Base-by-base conservation (phyloP, 2,329 filamentous ascomycete species). In the Macrophomina tecta region DNA sequence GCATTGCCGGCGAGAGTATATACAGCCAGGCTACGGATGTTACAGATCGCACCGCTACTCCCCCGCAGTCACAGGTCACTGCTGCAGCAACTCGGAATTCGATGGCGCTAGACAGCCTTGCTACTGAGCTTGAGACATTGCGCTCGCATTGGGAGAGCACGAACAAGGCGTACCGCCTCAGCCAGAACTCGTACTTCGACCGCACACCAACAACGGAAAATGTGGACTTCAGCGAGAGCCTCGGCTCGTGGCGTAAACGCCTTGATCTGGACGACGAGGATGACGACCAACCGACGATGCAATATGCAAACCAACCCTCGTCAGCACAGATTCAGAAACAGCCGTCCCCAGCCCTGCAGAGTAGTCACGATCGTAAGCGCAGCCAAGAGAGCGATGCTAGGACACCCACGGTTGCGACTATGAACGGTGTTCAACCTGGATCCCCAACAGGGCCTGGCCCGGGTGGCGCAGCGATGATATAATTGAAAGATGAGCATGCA, bases 81-180 rank as follows among this genome's bases (percentile, higher is more conserved):
- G 74, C 72, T 48, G 66, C 68, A 6, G 69, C 60, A 4, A 78
- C 76, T 67, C 85, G 88, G 60, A 88, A 87, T 64, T 89, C 86
- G 0, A 82, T 89, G 71, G 94, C 94, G 3, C 86, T 99, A 23
- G 95, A 99, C 79, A 95, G 90, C 70, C 87, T 99, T 30, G 94
- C 95, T 11, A 93, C 88, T 69, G 95, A 99, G 81, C 88, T 99
- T 7, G 95, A 99, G 77, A 91, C 92, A 12, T 84, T 99, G 56
- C 89, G 94, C 63, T 92, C 85, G 63, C 94, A 97, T 73, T 99
- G 95, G 95, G 93, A 98, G 81, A 92, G 90, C 46, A 97, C 93
- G 12, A 97, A 94, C 81, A 95, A 96, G 79, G 96, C 92, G 74
- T 97, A 98, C 78, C 90, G 95, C 30, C 82, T 97, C 52, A 97